Evolutionary conservation across 2,329 filamentous ascomycete genomes (phyloP), one percentile per base, ranked within the genome.

Genomic region (Pyricularia sp.): DNA sequence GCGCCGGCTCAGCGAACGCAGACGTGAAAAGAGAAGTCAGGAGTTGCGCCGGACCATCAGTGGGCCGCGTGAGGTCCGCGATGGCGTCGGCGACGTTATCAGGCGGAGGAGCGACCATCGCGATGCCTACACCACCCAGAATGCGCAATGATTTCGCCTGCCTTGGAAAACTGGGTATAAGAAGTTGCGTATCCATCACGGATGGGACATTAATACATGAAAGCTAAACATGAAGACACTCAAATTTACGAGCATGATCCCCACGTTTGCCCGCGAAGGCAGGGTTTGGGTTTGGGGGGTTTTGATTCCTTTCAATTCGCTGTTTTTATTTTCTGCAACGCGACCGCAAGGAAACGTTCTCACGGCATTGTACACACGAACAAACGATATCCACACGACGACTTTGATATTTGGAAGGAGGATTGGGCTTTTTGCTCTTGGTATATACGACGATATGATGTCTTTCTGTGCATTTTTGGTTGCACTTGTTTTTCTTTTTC

Each of bases 1-100:
- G 42, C 81, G 84, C 20, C 81, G 83, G 65, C 73, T 89, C 20
- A 88, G 85, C 73, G 88, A 90, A 73, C 82, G 81, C 71, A 80
- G 85, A 67, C 81, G 86, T 28, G 85, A 88, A 77, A 88, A 86
- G 77, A 80, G 88, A 67, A 84, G 82, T 26, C 81, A 85, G 70
- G 86, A 86, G 73, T 79, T 90, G 68, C 81, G 87, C 9, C 79
- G 83, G 71, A 88, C 83, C 76, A 90, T 90, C 64, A 88, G 86
- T 70, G 83, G 81, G 5, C 88, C 88, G 0, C 81, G 78, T 28
- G 84, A 87, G 73, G 85, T 88, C 25, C 79, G 85, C 30, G 86
- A 88, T 71, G 85, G 85, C 3, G 84, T 88, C 2, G 84, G 82
- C 17, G 86, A 88, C 33, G 82, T 88, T 65, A 83, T 88, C 64